phyloP scores from a whole-genome alignment of 1,284 basidiomycete species.

The Irpex rosettiformis region DNA sequence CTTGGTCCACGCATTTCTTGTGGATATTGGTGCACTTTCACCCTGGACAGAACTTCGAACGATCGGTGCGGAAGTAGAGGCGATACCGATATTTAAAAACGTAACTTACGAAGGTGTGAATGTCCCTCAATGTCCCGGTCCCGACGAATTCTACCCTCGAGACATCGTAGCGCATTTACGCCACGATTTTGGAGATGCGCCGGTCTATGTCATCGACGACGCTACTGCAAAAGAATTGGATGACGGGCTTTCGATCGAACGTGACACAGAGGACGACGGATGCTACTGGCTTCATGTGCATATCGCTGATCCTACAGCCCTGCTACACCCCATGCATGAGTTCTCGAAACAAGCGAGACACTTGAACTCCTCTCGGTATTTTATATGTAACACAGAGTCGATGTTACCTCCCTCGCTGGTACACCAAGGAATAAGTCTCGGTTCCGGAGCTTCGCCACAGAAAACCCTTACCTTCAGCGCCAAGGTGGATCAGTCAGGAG shows the following conservation, averaged over 20 bases:
- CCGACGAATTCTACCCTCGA: constrained; percentile 51
- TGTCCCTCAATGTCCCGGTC: constrained; percentile 33
- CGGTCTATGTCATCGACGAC: constrained; percentile 92
- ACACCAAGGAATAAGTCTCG: constrained; percentile 55
- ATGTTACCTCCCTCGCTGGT: constrained; percentile 63
- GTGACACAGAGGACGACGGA: constrained; percentile 51
- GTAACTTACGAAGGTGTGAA: not conserved
- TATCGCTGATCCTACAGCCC: constrained; percentile 88
- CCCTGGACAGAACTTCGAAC: constrained; percentile 65
- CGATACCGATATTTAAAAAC: not conserved
- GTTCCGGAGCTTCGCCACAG: constrained; percentile 42
- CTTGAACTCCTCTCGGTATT: constrained; percentile 55
- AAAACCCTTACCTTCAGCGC: constrained; percentile 82
- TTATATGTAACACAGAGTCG: constrained; percentile 61
- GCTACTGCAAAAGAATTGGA: constrained; percentile 83
- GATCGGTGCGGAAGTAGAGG: not conserved
- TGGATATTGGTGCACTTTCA: constrained; percentile 67
- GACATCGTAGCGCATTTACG: constrained; percentile 68
- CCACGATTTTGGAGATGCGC: constrained; percentile 81
- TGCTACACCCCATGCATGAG: constrained; percentile 69
- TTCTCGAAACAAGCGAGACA: constrained; percentile 55
- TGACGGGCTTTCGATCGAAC: constrained; percentile 88
- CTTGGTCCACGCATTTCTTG: constrained; percentile 35
- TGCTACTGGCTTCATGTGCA: constrained; percentile 87
- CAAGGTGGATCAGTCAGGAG: constrained; percentile 61